Conservation (phyloP, 192 early-diverging fungal genomes). For the Podila verticillata region DNA sequence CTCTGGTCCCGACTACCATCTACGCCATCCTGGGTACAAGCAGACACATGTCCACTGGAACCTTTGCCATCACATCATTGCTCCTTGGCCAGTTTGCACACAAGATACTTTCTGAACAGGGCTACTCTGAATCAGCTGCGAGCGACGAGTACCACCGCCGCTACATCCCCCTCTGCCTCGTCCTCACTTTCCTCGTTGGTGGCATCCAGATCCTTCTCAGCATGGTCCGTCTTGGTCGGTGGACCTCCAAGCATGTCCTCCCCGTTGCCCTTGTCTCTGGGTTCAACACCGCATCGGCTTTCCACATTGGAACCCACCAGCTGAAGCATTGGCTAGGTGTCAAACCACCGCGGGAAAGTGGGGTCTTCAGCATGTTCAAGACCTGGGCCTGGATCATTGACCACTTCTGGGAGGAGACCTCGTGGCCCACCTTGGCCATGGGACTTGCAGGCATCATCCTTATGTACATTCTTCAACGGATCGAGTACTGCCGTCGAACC, state of each 20-base stretch:
- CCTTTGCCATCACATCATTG: conserved; percentile 51
- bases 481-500: conserved; percentile 28
- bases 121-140: conserved; percentile 11
- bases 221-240: conserved; percentile 44
- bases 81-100: conserved; percentile 48
- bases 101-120: conserved; percentile 33
- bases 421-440: conserved; percentile 31
- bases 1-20: conserved; percentile 35
- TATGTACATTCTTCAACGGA: conserved; percentile 42
- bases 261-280: conserved; percentile 45
- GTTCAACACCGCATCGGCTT: conserved; percentile 51
- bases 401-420: conserved; percentile 35
- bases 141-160: conserved; percentile 31
- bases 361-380: conserved; percentile 42
- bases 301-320: conserved; percentile 50
- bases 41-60: conserved; percentile 53
- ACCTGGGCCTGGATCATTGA: conserved; percentile 40
- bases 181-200: conserved; percentile 45
- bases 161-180: conserved; percentile 34
- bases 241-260: conserved; percentile 40
- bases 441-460: conserved; percentile 37
- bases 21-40: conserved; percentile 49
- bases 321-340: conserved; percentile 42
- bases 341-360: conserved; percentile 26
- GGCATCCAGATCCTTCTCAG: conserved; percentile 42